Conservation (phyloP, 192 early-diverging fungal genomes). For the Neocallimastix lanati region DNA sequence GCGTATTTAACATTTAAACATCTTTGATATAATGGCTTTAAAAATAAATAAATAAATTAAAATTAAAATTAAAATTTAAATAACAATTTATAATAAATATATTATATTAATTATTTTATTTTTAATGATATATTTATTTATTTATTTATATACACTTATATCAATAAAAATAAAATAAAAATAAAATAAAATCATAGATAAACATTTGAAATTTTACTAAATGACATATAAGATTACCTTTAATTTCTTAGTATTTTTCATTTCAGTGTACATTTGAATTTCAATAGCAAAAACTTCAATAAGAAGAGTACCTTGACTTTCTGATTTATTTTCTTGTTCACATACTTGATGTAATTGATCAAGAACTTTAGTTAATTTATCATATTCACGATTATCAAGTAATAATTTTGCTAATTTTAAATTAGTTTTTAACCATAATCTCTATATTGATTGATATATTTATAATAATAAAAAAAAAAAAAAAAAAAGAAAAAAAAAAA, state of each 20-base stretch:
- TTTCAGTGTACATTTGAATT: constrained; percentile 88
- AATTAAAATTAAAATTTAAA: no score
- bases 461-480: no score
- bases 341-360: constrained; percentile 52
- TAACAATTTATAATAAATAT: no score
- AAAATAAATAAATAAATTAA: no score
- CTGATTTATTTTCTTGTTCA: constrained; percentile 60
- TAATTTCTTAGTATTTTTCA: constrained; percentile 66
- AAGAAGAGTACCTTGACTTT: constrained; percentile 80
- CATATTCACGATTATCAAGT: constrained; percentile 64
- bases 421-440: constrained; percentile 72
- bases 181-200: no score
- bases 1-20: constrained; percentile 76
- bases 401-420: constrained; percentile 69
- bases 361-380: constrained; percentile 33
- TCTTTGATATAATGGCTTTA: constrained; percentile 70
- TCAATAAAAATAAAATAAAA: no score
- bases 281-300: constrained; percentile 89
- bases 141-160: no score
- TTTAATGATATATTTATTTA: no score
- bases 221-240: no score
- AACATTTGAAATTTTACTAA: no score
- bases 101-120: no score
- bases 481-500: no score
- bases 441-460: constrained; percentile 18